A percentile compares a stretch with the other conserved stretches of the same genome.
Conservation (phyloP, 306 rosid genomes). For the Trifolium pratense region DNA sequence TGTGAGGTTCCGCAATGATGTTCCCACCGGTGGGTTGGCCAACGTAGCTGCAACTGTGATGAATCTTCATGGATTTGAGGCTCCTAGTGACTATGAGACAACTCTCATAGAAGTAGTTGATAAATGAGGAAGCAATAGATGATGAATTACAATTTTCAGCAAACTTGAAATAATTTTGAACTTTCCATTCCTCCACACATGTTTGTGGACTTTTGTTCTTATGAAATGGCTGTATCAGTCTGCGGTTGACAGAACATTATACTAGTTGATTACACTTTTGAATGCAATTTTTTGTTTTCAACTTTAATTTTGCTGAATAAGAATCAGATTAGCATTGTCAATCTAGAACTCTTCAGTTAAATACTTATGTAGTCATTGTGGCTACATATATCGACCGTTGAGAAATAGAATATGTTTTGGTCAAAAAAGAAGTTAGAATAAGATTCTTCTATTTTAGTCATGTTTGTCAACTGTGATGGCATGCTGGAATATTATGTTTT, state of each 20-base stretch:
- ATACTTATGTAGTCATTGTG: too few species aligned
- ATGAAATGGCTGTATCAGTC: conserved; percentile 33
- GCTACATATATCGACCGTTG: too few species aligned
- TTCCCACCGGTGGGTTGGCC: conserved; percentile 84
- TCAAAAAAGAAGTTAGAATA: background rate
- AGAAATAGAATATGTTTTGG: background rate
- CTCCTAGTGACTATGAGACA: conserved; percentile 91
- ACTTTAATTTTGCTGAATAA: background rate
- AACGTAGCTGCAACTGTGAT: conserved; percentile 97
- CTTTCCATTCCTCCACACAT: conserved; percentile 26
- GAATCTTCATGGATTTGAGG: conserved; percentile 89
- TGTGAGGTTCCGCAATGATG: conserved; percentile 70
- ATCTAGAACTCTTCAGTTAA: too few species aligned
- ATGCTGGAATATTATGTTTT: background rate
- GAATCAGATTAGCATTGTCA: background rate
- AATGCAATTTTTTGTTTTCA: conserved; percentile 10
- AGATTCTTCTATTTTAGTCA: background rate
- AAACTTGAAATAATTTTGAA: conserved; percentile 42
- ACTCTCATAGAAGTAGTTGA: conserved; percentile 83
- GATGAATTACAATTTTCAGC: conserved; percentile 19
- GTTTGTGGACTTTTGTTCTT: conserved; percentile 40
- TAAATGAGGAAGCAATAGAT: conserved; percentile 31
- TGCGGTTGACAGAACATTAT: conserved; percentile 41
- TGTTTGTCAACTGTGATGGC: conserved; percentile 7
- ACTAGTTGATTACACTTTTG: conserved; percentile 29